A percentile compares a stretch with the other conserved stretches of the same genome.
Conservation (phyloP, 495 filamentous ascomycete species). For the Hypoxylon trugodes region DNA sequence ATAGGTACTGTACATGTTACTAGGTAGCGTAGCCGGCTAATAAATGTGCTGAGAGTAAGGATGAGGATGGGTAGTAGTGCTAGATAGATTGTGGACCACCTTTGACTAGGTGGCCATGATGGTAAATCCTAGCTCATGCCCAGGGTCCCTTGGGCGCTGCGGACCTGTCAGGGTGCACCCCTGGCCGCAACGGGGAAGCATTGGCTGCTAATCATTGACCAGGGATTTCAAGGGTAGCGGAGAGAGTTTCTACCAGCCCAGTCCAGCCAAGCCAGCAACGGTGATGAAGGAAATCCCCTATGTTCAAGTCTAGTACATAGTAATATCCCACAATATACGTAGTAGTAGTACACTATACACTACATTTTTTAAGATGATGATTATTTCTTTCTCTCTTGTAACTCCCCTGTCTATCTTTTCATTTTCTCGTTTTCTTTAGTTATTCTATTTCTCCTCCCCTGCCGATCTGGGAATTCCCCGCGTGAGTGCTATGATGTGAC, state of each 20-base stretch:
- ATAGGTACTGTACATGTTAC: constrained; percentile 25
- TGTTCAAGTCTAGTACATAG: constrained; percentile 21
- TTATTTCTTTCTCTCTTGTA: neutral
- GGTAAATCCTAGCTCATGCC: constrained; percentile 35
- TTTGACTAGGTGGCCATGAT: constrained; percentile 39
- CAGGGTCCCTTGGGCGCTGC: constrained; percentile 42
- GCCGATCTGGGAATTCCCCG: constrained; percentile 43
- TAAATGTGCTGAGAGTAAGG: constrained; percentile 44
- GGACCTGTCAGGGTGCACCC: constrained; percentile 44
- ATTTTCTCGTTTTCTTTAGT: constrained; percentile 3
- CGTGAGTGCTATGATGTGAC: constrained; percentile 36
- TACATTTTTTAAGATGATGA: neutral
- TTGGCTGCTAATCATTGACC: constrained; percentile 47
- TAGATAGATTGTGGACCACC: constrained; percentile 39
- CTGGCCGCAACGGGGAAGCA: constrained; percentile 44
- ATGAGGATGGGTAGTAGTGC: constrained; percentile 42
- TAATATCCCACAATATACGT: constrained; percentile 34
- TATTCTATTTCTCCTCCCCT: constrained; percentile 20
- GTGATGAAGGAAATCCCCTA: constrained; percentile 34
- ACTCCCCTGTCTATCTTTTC: neutral
- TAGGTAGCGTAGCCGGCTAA: constrained; percentile 26
- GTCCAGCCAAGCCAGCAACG: constrained; percentile 14
- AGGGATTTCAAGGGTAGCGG: constrained; percentile 42
- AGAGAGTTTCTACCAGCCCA: constrained; percentile 9
- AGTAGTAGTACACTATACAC: constrained; percentile 12